Base-by-base conservation (phyloP, 768 basidiomycete species). In the Kwoniella sp. region DNA sequence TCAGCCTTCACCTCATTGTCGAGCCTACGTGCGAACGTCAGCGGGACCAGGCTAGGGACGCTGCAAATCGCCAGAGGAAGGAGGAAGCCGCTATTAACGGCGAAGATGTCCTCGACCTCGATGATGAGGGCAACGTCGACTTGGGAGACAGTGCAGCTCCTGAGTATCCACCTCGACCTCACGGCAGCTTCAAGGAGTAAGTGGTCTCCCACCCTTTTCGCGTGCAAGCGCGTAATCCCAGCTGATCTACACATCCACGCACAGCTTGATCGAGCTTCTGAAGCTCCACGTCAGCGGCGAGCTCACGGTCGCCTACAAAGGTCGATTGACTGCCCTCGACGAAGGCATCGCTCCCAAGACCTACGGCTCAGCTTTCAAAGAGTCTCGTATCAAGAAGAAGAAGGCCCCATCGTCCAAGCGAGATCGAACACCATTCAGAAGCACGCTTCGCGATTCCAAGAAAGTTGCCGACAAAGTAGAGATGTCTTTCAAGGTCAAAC, bases 101-200 rank as follows among this genome's bases (percentile, higher is more conserved):
- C 41, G 47, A 41, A 55, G 61, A 66, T 22, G 59, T 73, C 11
- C 47, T 58, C 1, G 64, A 66, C 1, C 48, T 68, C 13, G 69
- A 70, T 30, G 69, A 52, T 2, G 69, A 66, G 11, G 69, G 69
- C 15, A 58, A 68, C 41, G 57, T 73, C 20, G 73, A 71, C 20
- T 31, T 63, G 29, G 55, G 68, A 37, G 52, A 66, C 4, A 54
- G 59, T 5, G 68, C 73, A 31, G 58, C 29, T 25, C 53, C 55
- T 5, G 62, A 74, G 37, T 74, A 70, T 31, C 64, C 68, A 1
- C 23, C 68, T 29, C 41, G 69, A 22, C 65, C 83, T 3, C 89
- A 90, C 55, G 89, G 89, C 0, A 89, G 87, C 71, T 90, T 88
- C 87, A 90, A 91, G 73, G 89, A 90, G 73, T 71, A 45, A 65